Evolutionary conservation across 441 rosid species (phyloP).

Genomic region (Bocquillonia castaneifolia): DNA sequence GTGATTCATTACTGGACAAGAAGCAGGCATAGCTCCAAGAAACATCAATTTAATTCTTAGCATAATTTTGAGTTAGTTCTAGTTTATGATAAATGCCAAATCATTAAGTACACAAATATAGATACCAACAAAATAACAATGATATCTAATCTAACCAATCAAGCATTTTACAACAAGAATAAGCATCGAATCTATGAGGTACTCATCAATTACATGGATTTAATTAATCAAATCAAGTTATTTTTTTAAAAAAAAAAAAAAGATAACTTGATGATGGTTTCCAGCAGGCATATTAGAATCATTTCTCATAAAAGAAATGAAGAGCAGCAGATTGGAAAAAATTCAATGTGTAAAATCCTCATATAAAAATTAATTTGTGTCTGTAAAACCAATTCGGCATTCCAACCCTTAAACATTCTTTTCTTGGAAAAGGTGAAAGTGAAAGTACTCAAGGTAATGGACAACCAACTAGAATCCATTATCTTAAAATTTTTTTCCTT

Average conservation of each 20-base stretch:
- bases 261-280: neutral
- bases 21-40: neutral
- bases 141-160: neutral
- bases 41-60: neutral
- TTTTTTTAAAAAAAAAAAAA: no score
- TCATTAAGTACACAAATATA: neutral
- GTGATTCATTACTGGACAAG: neutral
- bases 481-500: no score
- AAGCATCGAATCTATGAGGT: no score
- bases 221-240: neutral
- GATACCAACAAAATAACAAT: neutral
- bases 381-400: neutral
- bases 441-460: neutral
- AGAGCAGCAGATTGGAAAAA: neutral
- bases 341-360: no score
- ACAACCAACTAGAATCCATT: no score
- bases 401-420: no score
- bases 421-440: no score
- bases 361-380: no score
- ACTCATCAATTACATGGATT: neutral
- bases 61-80: neutral
- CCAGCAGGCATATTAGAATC: neutral
- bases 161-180: neutral
- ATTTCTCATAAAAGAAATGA: neutral
- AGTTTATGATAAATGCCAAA: neutral